A percentile compares a stretch with the other conserved stretches of the same genome.
phyloP scores from a whole-genome alignment of 2,329 filamentous ascomycete species.

The Alternaria alternata region DNA sequence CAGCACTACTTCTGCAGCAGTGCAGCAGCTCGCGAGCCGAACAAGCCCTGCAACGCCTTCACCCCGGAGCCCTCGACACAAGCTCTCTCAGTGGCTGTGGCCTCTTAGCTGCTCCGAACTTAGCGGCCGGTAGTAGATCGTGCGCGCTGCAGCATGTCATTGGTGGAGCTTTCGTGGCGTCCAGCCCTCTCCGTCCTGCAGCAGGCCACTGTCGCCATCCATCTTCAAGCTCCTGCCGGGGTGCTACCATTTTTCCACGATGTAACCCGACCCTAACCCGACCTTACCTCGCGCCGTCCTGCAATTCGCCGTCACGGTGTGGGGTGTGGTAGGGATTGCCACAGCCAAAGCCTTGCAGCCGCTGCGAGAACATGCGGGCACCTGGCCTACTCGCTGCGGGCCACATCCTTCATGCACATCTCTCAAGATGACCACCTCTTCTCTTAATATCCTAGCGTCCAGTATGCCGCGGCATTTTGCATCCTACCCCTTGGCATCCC shows the following conservation, averaged over 20 bases:
- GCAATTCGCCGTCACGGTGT: slow-evolving; percentile 47
- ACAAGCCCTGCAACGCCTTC: slow-evolving; percentile 32
- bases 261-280: slow-evolving; percentile 51
- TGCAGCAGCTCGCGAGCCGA: slow-evolving; percentile 35
- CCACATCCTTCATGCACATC: slow-evolving; percentile 42
- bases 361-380: slow-evolving; percentile 47
- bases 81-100: slow-evolving; percentile 40
- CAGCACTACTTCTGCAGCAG: slow-evolving; percentile 29
- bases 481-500: slow-evolving; percentile 44
- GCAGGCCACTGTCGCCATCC: slow-evolving; percentile 38
- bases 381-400: slow-evolving; percentile 42
- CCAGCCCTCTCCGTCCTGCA: slow-evolving; percentile 48
- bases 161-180: slow-evolving; percentile 41
- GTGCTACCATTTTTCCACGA: slow-evolving; percentile 38
- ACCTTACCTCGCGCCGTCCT: slow-evolving; percentile 37
- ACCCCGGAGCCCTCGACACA: slow-evolving; percentile 23
- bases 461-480: slow-evolving; percentile 45
- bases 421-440: slow-evolving; percentile 39
- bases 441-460: slow-evolving; percentile 44
- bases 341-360: slow-evolving; percentile 46
- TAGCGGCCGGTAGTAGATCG: slow-evolving; percentile 48
- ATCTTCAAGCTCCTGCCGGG: slow-evolving; percentile 34
- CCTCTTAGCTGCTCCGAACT: slow-evolving; percentile 41
- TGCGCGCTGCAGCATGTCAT: slow-evolving; percentile 26
- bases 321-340: slow-evolving; percentile 47